A percentile compares a stretch with the other conserved stretches of the same genome.
These are phyloP conservation scores for Dioscorea zingiberensis DNA, from an alignment of 106 monocot species.

Conservation along the genomic window DNA sequence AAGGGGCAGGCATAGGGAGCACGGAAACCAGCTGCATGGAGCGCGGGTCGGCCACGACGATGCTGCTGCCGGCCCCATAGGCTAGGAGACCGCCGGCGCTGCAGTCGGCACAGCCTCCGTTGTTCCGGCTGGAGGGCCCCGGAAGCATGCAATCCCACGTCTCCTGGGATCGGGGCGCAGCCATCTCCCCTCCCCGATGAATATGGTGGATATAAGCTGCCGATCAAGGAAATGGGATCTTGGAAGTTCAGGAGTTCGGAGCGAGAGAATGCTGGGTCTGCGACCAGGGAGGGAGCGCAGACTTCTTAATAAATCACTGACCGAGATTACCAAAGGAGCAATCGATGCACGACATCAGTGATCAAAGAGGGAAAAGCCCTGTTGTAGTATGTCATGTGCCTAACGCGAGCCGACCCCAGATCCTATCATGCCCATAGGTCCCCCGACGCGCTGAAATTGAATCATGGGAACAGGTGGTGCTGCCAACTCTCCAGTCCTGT, in stretches of 20 bases:
- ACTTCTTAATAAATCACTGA: neutral
- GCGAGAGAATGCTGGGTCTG: too few relatives aligned
- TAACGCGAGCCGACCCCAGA: too few relatives aligned
- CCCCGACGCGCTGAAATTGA: too few relatives aligned
- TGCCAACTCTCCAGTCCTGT: too few relatives aligned
- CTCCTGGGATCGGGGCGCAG: slow-evolving; percentile 17
- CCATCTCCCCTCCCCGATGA: neutral
- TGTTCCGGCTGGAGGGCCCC: slow-evolving; percentile 78
- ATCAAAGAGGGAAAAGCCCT: too few relatives aligned
- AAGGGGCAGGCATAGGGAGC: slow-evolving; percentile 68
- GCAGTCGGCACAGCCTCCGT: slow-evolving; percentile 60
- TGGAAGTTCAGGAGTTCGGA: too few relatives aligned
- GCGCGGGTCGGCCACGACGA: slow-evolving; percentile 64
- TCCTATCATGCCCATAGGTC: too few relatives aligned
- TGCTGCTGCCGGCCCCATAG: slow-evolving; percentile 73
- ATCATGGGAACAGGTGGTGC: too few relatives aligned
- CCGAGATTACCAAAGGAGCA: neutral
- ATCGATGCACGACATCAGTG: neutral
- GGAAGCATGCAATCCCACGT: slow-evolving; percentile 67
- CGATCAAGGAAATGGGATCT: neutral
- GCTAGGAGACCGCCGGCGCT: slow-evolving; percentile 69
- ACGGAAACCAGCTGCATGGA: slow-evolving; percentile 83
- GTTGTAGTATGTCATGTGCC: too few relatives aligned
- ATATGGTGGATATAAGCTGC: neutral
- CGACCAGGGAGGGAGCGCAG: too few relatives aligned